Evolutionary conservation across 495 filamentous ascomycete genomes (phyloP).

Genomic region (Penicillium robsamsonii): DNA sequence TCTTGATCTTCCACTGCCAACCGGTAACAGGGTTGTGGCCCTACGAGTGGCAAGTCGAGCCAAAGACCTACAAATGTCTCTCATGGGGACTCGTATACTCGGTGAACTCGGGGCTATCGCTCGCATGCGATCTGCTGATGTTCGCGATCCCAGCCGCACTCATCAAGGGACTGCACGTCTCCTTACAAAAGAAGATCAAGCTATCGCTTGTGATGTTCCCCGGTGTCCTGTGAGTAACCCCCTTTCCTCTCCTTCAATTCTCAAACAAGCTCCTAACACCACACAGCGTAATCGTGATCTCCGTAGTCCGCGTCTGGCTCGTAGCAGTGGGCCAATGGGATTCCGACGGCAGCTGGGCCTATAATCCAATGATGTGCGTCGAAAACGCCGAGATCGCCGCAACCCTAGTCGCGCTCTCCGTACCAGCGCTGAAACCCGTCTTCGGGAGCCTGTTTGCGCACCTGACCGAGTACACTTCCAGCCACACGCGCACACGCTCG

Average conservation of each 20-base stretch:
- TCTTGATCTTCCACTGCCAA: slow-evolving; percentile 45
- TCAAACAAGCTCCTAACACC: slow-evolving; percentile 7
- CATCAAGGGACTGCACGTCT: slow-evolving; percentile 37
- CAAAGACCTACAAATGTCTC: slow-evolving; percentile 34
- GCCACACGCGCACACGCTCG: slow-evolving; percentile 24
- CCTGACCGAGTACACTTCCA: slow-evolving; percentile 27
- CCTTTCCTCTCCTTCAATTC: too few relatives aligned
- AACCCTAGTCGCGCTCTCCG: slow-evolving; percentile 45
- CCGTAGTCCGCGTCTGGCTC: slow-evolving; percentile 41
- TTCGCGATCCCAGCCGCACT: slow-evolving; percentile 44
- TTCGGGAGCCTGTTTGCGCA: slow-evolving; percentile 34
- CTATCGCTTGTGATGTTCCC: slow-evolving; percentile 44
- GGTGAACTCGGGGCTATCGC: slow-evolving; percentile 41
- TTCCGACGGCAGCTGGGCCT: slow-evolving; percentile 43
- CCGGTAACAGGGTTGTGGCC: slow-evolving; percentile 50
- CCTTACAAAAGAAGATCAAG: slow-evolving; percentile 34
- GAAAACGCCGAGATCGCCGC: slow-evolving; percentile 45
- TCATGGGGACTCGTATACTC: slow-evolving; percentile 46
- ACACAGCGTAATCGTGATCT: slow-evolving; percentile 42
- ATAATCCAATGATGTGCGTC: slow-evolving; percentile 45
- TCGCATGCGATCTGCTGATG: slow-evolving; percentile 44
- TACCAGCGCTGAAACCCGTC: slow-evolving; percentile 45
- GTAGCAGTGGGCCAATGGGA: slow-evolving; percentile 42
- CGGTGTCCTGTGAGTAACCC: slow-evolving; percentile 39
- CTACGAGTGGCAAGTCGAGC: slow-evolving; percentile 39